Evolutionary conservation across 768 basidiomycete species (phyloP), one percentile per base, ranked within the genome.

Genomic region (Chlorophyllum brunneum): DNA sequence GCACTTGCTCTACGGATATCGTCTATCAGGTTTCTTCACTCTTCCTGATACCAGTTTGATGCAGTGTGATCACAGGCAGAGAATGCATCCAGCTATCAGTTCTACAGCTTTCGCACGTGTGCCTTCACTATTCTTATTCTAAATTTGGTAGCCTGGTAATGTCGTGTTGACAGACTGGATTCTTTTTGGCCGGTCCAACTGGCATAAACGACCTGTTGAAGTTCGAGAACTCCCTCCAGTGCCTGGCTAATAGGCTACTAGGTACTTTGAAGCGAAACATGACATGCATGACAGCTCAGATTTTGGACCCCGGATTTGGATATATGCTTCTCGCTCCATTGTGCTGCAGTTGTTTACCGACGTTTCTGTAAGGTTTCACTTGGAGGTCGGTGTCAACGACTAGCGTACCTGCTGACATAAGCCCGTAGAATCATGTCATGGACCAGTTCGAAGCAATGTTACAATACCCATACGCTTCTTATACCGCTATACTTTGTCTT

Each of bases 291-390:
- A 73, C 51, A 72, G 65, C 20, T 72, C 82, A 0, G 58, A 65
- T 5, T 64, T 85, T 26, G 75, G 76, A 30, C 87, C 87, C 1
- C 87, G 86, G 80, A 77, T 88, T 5, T 89, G 86, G 86, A 76
- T 88, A 11, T 27, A 66, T 10, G 61, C 71, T 3, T 0, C 75
- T 8, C 67, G 64, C 10, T 68, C 76, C 4, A 20, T 85, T 6
- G 57, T 67, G 24, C 71, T 76, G 50, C 81, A 88, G 56, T 74
- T 72, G 66, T 87, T 84, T 58, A 67, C 70, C 59, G 63, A 74
- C 23, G 63, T 68, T 66, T 80, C 63, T 52, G 80, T 53, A 72
- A 79, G 63, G 59, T 56, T 39, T 56, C 69, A 52, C 69, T 56
- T 37, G 13, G 38, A 48, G 4, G 81, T 86, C 60, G 74, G 61